Evolutionary conservation across 495 filamentous ascomycete species (phyloP), one percentile per base, ranked within the genome.

Genomic region (Achaetomiella virescens): DNA sequence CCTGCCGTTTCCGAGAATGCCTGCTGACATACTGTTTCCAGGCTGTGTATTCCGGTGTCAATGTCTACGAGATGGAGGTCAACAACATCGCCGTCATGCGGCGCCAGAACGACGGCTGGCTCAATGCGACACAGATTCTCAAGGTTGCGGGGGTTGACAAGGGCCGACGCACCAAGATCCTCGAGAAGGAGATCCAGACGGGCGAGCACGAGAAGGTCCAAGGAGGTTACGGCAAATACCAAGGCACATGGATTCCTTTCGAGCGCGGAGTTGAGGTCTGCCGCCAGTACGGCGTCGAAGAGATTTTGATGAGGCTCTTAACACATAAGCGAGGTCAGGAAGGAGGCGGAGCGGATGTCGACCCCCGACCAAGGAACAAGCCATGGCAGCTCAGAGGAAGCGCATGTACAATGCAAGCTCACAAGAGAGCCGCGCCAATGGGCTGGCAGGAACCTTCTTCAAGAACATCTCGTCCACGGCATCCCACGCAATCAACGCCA

Each of bases 171-270:
- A 97, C 93, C 44, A 98, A 98, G 72, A 92, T 97, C 8, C 76
- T 98, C 40, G 93, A 98, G 67, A 97, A 96, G 70, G 93, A 97
- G 70, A 97, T 98, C 53, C 82, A 95, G 46, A 91, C 85, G 0
- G 93, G 93, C 53, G 88, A 93, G 62, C 92, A 98, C 69, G 93
- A 98, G 66, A 98, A 97, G 75, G 92, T 98, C 8, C 93, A 98
- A 66, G 93, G 93, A 11, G 95, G 93, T 8, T 98, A 98, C 65
- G 93, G 93, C 47, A 96, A 96, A 76, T 98, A 97, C 64, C 93
- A 98, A 72, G 93, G 93, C 18, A 98, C 93, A 3, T 98, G 93
- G 93, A 93, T 97, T 50, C 89, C 86, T 60, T 97, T 92, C 65
- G 83, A 88, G 40, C 80, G 92, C 50, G 93, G 92, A 3, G 81